These are phyloP conservation scores for Fusarium subglutinans DNA, from an alignment of 2,329 filamentous ascomycete species.

Conservation along the genomic window DNA sequence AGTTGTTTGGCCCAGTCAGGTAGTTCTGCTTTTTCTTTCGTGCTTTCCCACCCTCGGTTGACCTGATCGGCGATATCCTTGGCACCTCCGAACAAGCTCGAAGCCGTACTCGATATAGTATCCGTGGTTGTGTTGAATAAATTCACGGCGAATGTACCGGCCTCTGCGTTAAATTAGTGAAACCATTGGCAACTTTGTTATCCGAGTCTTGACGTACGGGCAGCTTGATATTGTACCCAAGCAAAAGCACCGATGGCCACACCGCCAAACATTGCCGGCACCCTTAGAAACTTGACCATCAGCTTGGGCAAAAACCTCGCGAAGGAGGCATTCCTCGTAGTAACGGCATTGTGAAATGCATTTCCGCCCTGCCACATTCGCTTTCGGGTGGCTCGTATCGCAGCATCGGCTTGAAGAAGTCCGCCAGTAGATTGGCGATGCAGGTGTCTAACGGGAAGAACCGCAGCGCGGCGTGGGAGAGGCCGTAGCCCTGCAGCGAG, in stretches of 20 bases:
- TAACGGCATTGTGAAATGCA: slow-evolving; percentile 82
- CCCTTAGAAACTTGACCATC: slow-evolving; percentile 85
- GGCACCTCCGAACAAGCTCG: slow-evolving; percentile 74
- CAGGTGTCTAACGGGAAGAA: slow-evolving; percentile 68
- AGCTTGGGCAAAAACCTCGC: slow-evolving; percentile 80
- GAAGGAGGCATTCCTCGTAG: slow-evolving; percentile 71
- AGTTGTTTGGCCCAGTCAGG: slow-evolving; percentile 84
- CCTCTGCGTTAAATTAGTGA: slow-evolving; percentile 52
- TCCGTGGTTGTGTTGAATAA: slow-evolving; percentile 79
- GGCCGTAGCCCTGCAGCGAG: slow-evolving; percentile 77
- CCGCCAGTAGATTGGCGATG: slow-evolving; percentile 75
- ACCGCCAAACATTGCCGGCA: slow-evolving; percentile 92
- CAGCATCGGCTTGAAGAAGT: slow-evolving; percentile 72
- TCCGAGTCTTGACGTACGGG: slow-evolving; percentile 66
- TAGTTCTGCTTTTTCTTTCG: slow-evolving; percentile 76
- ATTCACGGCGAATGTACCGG: slow-evolving; percentile 64
- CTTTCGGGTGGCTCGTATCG: slow-evolving; percentile 67
- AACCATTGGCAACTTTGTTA: background rate
- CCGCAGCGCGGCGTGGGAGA: slow-evolving; percentile 68
- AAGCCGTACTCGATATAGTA: slow-evolving; percentile 73
- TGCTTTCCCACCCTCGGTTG: slow-evolving; percentile 81
- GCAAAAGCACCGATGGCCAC: slow-evolving; percentile 86
- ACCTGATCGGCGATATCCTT: slow-evolving; percentile 83
- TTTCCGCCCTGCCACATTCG: slow-evolving; percentile 83
- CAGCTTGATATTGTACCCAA: slow-evolving; percentile 96